These are phyloP conservation scores for Russula griseocarnosa DNA, from an alignment of 768 basidiomycete genomes.

Conservation along the genomic window DNA sequence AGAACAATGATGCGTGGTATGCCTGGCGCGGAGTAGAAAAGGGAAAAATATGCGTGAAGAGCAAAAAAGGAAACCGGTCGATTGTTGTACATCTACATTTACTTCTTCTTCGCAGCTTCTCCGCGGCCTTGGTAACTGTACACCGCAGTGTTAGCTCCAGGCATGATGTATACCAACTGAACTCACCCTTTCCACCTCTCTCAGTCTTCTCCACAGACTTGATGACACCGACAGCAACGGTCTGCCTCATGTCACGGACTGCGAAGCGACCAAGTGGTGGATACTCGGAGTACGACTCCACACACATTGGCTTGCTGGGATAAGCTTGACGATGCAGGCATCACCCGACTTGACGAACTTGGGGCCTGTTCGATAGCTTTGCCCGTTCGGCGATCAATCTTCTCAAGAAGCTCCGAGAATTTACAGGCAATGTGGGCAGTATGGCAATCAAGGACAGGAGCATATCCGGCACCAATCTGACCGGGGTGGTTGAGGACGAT, in stretches of 20 bases:
- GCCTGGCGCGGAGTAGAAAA: conserved; percentile 36
- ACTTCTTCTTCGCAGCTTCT: conserved; percentile 97
- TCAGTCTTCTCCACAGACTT: conserved; percentile 96
- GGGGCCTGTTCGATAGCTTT: conserved; percentile 79
- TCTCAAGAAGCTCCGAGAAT: conserved; percentile 97
- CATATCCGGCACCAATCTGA: conserved; percentile 99
- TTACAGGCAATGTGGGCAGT: conserved; percentile 99
- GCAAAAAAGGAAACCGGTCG: conserved; percentile 39
- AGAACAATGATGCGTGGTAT: conserved; percentile 35
- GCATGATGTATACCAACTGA: conserved; percentile 15
- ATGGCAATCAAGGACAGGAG: conserved; percentile 99
- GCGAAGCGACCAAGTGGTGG: conserved; percentile 99
- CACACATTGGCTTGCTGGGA: conserved; percentile 95
- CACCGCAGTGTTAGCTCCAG: conserved; percentile 21
- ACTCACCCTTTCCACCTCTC: conserved; percentile 79
- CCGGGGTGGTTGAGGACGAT: conserved; percentile 99
- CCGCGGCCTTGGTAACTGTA: conserved; percentile 88
- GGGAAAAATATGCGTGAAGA: conserved; percentile 40
- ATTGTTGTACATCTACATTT: conserved; percentile 66
- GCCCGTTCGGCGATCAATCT: conserved; percentile 98
- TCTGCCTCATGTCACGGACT: conserved; percentile 99
- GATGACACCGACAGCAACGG: conserved; percentile 98
- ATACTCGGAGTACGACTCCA: conserved; percentile 93
- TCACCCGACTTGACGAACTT: conserved; percentile 99
- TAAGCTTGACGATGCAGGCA: conserved; percentile 96